These are phyloP conservation scores for Solanum okadae DNA, from an alignment of 257 asterid genomes.

Conservation along the genomic window DNA sequence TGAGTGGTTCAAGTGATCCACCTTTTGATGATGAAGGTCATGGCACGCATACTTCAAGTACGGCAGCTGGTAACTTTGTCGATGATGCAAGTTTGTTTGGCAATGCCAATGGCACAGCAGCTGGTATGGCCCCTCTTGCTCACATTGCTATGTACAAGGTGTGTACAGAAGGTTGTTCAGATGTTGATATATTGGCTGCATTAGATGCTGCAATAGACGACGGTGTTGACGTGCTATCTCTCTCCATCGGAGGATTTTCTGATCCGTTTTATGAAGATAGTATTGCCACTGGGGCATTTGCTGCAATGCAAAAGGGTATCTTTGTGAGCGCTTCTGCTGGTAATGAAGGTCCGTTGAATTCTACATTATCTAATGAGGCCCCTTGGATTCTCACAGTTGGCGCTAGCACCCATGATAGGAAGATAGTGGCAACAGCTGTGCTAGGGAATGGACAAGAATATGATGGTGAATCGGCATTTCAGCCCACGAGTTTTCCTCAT, in stretches of 20 bases:
- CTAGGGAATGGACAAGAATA: constrained; percentile 5
- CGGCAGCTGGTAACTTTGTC: constrained; percentile 31
- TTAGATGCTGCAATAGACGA: constrained; percentile 9
- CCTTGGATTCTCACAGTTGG: constrained; percentile 23
- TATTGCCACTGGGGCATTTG: constrained; percentile 8
- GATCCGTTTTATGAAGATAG: constrained; percentile 1
- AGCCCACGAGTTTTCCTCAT: neutral
- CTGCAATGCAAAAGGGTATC: constrained; percentile 8
- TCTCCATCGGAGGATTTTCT: constrained; percentile 7
- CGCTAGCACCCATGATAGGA: constrained; percentile 18
- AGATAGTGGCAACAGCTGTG: neutral
- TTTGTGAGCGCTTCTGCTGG: constrained; percentile 10
- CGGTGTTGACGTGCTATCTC: constrained; percentile 14
- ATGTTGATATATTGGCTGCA: constrained; percentile 10
- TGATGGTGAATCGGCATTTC: constrained; percentile 11
- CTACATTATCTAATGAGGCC: constrained; percentile 8
- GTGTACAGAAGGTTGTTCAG: constrained; percentile 1
- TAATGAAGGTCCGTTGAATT: constrained; percentile 1
- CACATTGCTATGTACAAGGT: constrained; percentile 16
- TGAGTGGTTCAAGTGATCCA: constrained; percentile 2
- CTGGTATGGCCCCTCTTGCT: constrained; percentile 17
- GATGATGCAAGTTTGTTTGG: constrained; percentile 18
- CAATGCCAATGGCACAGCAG: constrained; percentile 28
- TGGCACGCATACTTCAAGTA: constrained; percentile 31
- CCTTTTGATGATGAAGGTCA: constrained; percentile 25